Base-by-base conservation (phyloP, 1,284 basidiomycete genomes). In the Sanguinoderma infundibulare region DNA sequence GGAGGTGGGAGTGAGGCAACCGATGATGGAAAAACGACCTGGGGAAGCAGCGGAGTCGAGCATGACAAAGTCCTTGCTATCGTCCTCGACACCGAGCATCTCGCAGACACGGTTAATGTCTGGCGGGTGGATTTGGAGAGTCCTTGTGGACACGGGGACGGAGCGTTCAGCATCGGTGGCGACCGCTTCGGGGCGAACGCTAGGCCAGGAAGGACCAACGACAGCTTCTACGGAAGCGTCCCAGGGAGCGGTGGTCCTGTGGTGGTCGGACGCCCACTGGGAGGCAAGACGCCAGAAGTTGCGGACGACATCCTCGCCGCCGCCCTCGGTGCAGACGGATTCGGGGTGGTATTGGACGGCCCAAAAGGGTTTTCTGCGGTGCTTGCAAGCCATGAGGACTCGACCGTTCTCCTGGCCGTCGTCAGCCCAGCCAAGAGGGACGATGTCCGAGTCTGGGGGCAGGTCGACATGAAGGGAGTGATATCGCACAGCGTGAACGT, bases 291-390 rank as follows among this genome's bases (percentile, higher is more conserved):
- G 72, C 89, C 89, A 93, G 69, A 93, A 93, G 72, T 92, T 93
- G 15, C 73, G 72, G 49, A 92, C 64, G n/a, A 92, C 83, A 55
- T 86, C 81, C 17, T 81, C 67, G 1, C 90, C 91, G 10, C 87
- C 87, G 2, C 81, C 83, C 50, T 78, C 75, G 2, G 89, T 92
- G 64, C 87, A 82, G 2, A 87, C 84, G 8, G 88, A 93, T 76
- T 97, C 96, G 1, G 96, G 97, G 74, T 98, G 97, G 71, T 98
- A 98, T 73, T 98, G 96, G 2, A 98, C 95, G 3, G 94, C 95
- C 87, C 91, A 96, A 67, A 96, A 92, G 0, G 96, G 94, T 63
- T 83, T 83, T 12, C 69, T 73, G 47, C 70, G 79, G 72, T 96
- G 95, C 66, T 80, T 82, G 32, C 83, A 74, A 30, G 85, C 90